phyloP scores from a whole-genome alignment of 2,329 filamentous ascomycete species.

The Chrysoporthe deuterocubensis region DNA sequence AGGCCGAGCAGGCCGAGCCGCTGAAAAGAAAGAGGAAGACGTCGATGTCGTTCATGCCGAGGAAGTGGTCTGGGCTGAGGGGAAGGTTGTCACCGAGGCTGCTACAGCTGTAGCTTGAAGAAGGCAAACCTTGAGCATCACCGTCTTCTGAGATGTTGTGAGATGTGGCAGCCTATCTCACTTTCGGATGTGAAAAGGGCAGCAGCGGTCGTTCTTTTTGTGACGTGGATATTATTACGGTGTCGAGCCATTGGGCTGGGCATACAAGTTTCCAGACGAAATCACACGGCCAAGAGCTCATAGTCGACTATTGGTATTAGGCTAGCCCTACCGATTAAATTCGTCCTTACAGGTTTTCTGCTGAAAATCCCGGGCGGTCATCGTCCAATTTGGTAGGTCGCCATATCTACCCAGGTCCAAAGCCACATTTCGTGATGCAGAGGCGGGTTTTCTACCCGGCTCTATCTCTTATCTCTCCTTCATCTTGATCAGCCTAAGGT shows the following conservation, averaged over 20 bases:
- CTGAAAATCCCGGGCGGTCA: too few species aligned
- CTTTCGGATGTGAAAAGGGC: neutral
- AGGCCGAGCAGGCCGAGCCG: conserved; percentile 24
- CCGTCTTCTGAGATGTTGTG: neutral
- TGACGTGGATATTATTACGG: neutral
- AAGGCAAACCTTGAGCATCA: neutral
- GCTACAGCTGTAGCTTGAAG: conserved; percentile 11
- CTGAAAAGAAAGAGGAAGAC: conserved; percentile 24
- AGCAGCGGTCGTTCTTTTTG: neutral
- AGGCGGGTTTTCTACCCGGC: too few species aligned
- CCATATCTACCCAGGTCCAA: too few species aligned
- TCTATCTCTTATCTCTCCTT: too few species aligned
- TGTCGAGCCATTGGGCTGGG: neutral
- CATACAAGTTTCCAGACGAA: too few species aligned
- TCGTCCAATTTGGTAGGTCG: too few species aligned
- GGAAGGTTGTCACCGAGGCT: conserved; percentile 18
- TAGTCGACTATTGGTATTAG: too few species aligned
- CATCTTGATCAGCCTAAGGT: too few species aligned
- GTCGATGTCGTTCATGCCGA: conserved; percentile 25
- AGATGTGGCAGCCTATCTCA: neutral
- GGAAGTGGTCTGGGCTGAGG: conserved; percentile 22
- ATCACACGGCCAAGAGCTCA: too few species aligned
- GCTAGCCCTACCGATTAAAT: too few species aligned
- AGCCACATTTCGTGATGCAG: too few species aligned
- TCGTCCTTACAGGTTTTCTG: too few species aligned